A percentile compares a stretch with the other conserved stretches of the same genome.
Conservation (phyloP, 139 green algal genomes). For the Chlamydomonas sphaeroides region DNA sequence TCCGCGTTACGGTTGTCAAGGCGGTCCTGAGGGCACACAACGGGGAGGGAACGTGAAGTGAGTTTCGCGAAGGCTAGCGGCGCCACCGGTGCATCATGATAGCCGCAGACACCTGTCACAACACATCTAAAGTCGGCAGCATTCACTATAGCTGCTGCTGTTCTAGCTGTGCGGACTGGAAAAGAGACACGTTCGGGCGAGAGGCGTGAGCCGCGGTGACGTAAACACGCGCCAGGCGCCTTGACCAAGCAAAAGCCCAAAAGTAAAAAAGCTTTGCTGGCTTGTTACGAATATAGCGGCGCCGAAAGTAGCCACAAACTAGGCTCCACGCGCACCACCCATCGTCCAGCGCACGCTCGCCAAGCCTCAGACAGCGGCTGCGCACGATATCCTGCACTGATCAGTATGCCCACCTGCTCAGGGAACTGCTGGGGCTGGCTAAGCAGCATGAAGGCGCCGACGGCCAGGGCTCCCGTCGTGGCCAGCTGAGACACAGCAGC, state of each 20-base stretch:
- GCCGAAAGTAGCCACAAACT: neutral
- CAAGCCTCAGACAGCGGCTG: neutral
- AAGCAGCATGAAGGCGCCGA: neutral
- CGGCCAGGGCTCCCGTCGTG: neutral
- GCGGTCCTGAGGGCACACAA: neutral
- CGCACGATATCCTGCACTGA: no score
- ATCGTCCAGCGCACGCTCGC: neutral
- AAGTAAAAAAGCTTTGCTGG: no score
- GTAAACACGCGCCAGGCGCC: no score
- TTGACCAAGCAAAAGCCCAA: no score
- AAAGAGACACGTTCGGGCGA: neutral
- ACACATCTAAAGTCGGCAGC: neutral
- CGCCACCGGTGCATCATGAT: neutral
- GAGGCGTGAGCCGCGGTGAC: no score
- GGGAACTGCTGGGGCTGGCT: neutral
- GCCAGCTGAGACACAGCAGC: neutral
- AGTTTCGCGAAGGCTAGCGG: neutral
- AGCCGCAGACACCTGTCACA: neutral
- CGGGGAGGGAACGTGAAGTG: neutral
- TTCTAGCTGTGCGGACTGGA: neutral
- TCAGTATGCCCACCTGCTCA: neutral
- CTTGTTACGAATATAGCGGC: no score
- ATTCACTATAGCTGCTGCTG: neutral
- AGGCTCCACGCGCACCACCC: neutral
- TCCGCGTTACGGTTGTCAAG: conserved; percentile 19